Percentiles rank a stretch among this genome's conserved stretches.
These are phyloP conservation scores for Aspergillus floridensis DNA, from an alignment of 2,329 filamentous ascomycete genomes.

Conservation along the genomic window DNA sequence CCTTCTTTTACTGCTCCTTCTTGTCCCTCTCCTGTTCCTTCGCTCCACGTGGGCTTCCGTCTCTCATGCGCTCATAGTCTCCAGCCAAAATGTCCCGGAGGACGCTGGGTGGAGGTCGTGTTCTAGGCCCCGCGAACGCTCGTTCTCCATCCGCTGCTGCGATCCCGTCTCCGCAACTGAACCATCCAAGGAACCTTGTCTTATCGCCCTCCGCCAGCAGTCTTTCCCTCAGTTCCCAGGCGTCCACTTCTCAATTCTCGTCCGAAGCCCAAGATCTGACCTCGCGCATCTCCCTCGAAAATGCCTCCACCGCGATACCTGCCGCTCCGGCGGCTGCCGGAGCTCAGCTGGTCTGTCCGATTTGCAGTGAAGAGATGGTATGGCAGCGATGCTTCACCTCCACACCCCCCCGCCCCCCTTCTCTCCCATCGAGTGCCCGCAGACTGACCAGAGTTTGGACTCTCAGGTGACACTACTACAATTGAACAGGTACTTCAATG, in stretches of 20 bases:
- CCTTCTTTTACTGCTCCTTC: slow-evolving; percentile 1
- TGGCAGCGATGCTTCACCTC: slow-evolving; percentile 18
- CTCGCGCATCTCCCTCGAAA: slow-evolving; percentile 72
- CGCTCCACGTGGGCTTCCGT: slow-evolving; percentile 20
- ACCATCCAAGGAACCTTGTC: slow-evolving; percentile 40
- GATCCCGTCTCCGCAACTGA: slow-evolving; percentile 41
- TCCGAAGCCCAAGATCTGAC: slow-evolving; percentile 74
- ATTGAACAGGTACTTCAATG: slow-evolving; percentile 65
- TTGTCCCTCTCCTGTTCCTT: background rate
- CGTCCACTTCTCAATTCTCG: slow-evolving; percentile 68
- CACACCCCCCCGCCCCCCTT: background rate
- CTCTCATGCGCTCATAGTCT: slow-evolving; percentile 40
- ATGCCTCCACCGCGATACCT: slow-evolving; percentile 52
- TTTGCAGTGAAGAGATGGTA: slow-evolving; percentile 98
- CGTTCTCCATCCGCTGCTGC: slow-evolving; percentile 63
- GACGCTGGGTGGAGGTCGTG: slow-evolving; percentile 87
- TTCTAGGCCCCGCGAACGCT: slow-evolving; percentile 81
- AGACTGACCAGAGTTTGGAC: slow-evolving; percentile 9
- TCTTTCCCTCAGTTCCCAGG: slow-evolving; percentile 72
- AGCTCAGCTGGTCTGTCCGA: slow-evolving; percentile 83
- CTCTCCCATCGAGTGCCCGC: background rate
- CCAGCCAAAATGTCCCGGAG: slow-evolving; percentile 67
- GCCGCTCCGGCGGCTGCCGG: slow-evolving; percentile 55
- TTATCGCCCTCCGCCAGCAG: slow-evolving; percentile 69
- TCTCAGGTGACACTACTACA: slow-evolving; percentile 81